Evolutionary conservation across 139 green algal genomes (phyloP).

Genomic region (Auxenochlorella pyrenoidosa): DNA sequence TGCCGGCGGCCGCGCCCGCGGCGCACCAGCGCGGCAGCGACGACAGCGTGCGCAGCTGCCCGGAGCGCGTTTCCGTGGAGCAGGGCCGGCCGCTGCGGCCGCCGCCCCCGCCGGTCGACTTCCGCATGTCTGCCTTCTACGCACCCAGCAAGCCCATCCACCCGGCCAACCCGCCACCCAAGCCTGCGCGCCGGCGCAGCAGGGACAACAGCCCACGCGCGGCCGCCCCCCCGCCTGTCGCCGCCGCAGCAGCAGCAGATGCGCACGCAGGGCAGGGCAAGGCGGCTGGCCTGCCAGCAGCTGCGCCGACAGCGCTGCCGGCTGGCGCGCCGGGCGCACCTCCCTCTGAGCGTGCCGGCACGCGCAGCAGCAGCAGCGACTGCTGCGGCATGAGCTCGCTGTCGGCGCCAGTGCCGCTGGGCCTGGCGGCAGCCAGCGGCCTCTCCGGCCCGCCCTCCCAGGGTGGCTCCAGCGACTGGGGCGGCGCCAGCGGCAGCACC

Average conservation of each 20-base stretch:
- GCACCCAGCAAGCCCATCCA: neutral
- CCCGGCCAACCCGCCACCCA: neutral
- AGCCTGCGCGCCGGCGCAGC: neutral
- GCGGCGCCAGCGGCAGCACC: neutral
- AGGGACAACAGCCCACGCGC: neutral
- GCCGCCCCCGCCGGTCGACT: neutral
- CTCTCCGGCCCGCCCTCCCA: neutral
- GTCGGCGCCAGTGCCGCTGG: neutral
- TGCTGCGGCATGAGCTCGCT: neutral
- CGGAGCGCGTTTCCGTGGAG: neutral
- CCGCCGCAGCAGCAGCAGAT: neutral
- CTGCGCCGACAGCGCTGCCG: neutral
- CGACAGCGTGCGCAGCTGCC: conserved; percentile 12
- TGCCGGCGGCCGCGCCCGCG: neutral
- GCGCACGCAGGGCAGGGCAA: neutral
- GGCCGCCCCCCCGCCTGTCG: neutral
- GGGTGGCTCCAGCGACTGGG: neutral
- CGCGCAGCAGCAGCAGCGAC: conserved; percentile 9
- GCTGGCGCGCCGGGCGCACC: neutral
- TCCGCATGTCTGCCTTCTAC: conserved; percentile 15
- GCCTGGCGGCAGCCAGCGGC: neutral
- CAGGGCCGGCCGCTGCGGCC: neutral
- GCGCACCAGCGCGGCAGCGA: neutral
- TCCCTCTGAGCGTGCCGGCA: neutral
- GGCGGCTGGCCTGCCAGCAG: neutral